Conservation (phyloP, 129 eudicot species). For the Flaveria brownii region DNA sequence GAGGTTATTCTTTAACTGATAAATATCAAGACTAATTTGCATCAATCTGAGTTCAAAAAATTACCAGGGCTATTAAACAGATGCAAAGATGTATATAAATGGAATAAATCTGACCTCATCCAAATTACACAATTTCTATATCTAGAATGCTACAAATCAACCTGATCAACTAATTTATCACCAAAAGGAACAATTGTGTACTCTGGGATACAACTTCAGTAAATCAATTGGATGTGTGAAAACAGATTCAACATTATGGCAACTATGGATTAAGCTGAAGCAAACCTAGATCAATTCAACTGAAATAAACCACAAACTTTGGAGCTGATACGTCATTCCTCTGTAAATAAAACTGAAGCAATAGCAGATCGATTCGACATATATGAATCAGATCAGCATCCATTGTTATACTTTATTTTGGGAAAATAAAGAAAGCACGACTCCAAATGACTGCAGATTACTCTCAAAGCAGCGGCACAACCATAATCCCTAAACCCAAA, state of each 20-base stretch:
- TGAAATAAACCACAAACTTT: conserved; percentile 13
- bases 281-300: conserved; percentile 9
- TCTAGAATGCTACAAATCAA: conserved; percentile 21
- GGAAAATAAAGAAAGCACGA: neutral
- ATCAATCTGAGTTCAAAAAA: conserved; percentile 22
- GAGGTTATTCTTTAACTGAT: conserved; percentile 16
- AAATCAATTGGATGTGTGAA: conserved; percentile 10
- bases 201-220: conserved; percentile 1
- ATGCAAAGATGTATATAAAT: neutral
- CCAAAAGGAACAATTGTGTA: conserved; percentile 10
- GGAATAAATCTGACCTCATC: conserved; percentile 8
- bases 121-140: conserved; percentile 5
- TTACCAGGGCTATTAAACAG: conserved; percentile 20
- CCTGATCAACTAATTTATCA: neutral
- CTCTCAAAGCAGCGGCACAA: conserved; percentile 7
- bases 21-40: conserved; percentile 8
- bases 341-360: neutral
- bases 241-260: neutral
- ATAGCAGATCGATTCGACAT: neutral
- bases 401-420: neutral
- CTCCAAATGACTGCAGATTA: neutral
- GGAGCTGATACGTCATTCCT: neutral
- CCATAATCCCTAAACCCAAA: neutral
- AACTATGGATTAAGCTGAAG: neutral
- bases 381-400: conserved; percentile 11